These are phyloP conservation scores for Cryptosporidium canis DNA, from an alignment of 169 alveolate genomes.

Conservation along the genomic window DNA sequence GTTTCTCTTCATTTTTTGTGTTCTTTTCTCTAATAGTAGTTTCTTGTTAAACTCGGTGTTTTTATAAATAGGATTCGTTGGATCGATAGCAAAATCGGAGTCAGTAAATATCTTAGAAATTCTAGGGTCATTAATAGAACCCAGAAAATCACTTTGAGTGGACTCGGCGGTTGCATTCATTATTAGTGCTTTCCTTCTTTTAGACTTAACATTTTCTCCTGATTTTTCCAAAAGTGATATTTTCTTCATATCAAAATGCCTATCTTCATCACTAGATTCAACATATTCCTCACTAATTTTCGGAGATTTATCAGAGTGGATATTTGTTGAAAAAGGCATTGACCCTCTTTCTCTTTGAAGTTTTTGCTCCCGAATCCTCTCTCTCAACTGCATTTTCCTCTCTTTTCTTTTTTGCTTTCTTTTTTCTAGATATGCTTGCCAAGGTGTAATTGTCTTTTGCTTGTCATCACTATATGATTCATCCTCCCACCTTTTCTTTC, in stretches of 20 bases:
- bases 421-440: conserved; percentile 72
- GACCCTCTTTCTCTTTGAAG: conserved; percentile 52
- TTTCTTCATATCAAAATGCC: conserved; percentile 70
- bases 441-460: conserved; percentile 37
- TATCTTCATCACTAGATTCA: conserved; percentile 42
- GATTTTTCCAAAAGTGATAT: conserved; percentile 7
- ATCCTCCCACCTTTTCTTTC: conserved; percentile 66
- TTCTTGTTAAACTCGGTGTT: conserved; percentile 40
- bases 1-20: conserved; percentile 47
- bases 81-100: conserved; percentile 87
- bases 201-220: conserved; percentile 32
- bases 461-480: background rate
- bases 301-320: background rate
- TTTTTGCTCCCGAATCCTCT: conserved; percentile 56
- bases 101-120: conserved; percentile 81
- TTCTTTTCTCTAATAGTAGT: conserved; percentile 26
- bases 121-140: conserved; percentile 79
- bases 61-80: conserved; percentile 88
- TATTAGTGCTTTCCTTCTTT: conserved; percentile 32
- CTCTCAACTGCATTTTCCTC: conserved; percentile 40
- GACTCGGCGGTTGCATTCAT: conserved; percentile 16
- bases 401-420: conserved; percentile 71
- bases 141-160: conserved; percentile 32
- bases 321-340: background rate
- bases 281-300: background rate